Evolutionary conservation across 345 rosid species (phyloP).

Genomic region (Sisymbrium irio): DNA sequence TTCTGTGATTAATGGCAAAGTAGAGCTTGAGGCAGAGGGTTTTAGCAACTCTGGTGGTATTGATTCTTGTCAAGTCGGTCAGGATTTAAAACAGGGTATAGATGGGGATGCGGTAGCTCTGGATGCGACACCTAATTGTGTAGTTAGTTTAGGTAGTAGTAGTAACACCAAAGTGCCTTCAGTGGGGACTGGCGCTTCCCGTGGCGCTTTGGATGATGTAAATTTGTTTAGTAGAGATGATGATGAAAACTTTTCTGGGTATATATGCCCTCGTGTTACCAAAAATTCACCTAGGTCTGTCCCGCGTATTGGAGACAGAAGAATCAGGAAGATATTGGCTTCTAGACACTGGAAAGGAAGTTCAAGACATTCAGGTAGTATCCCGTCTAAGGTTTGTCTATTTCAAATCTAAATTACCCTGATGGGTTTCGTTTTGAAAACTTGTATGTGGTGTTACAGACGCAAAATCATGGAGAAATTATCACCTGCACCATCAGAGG

Average conservation of each 20-base stretch:
- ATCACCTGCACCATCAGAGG: constrained; percentile 61
- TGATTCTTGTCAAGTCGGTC: constrained; percentile 36
- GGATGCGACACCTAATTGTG: constrained; percentile 57
- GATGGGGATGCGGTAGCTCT: constrained; percentile 51
- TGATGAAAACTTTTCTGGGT: constrained; percentile 92
- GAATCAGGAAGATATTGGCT: constrained; percentile 95
- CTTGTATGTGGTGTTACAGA: constrained; percentile 39
- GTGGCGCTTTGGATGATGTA: constrained; percentile 56
- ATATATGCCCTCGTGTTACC: constrained; percentile 54
- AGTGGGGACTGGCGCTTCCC: constrained; percentile 38
- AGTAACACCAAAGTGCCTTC: constrained; percentile 41
- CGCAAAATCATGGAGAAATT: constrained; percentile 51
- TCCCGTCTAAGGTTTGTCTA: neutral
- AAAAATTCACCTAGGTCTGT: constrained; percentile 56
- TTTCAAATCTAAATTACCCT: neutral
- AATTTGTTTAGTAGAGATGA: constrained; percentile 89
- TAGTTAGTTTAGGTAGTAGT: constrained; percentile 60
- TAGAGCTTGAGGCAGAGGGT: constrained; percentile 44
- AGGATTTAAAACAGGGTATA: constrained; percentile 36
- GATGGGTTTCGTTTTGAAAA: constrained; percentile 11
- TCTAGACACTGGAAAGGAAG: constrained; percentile 77
- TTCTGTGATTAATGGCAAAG: constrained; percentile 45
- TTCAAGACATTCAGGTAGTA: constrained; percentile 55
- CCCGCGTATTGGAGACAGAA: constrained; percentile 78
- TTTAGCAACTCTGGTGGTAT: constrained; percentile 35